Percentiles rank a stretch among this genome's conserved stretches.
Evolutionary conservation across 2,329 filamentous ascomycete genomes (phyloP).

Genomic region (Paraconiothyrium brasiliense): DNA sequence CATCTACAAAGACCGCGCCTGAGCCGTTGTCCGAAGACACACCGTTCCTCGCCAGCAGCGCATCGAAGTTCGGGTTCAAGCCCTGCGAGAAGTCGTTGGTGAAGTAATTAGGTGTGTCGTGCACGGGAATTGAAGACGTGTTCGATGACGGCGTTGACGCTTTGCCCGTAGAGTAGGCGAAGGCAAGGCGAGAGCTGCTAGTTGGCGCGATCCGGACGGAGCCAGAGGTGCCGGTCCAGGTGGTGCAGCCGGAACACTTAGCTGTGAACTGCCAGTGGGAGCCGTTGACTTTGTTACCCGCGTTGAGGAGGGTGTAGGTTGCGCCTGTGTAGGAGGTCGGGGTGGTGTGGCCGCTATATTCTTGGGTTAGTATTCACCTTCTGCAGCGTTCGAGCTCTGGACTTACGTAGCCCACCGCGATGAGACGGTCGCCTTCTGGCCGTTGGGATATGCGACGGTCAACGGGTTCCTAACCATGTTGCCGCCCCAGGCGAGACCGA

Average conservation of each 20-base stretch:
- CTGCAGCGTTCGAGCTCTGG: background rate
- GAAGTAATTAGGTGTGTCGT: constrained; percentile 43
- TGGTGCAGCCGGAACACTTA: constrained; percentile 43
- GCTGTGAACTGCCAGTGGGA: constrained; percentile 46
- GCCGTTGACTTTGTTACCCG: constrained; percentile 40
- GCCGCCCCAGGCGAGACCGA: constrained; percentile 42
- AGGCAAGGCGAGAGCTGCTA: constrained; percentile 32
- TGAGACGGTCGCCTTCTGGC: constrained; percentile 35
- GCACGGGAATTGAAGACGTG: constrained; percentile 33
- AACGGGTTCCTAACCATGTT: constrained; percentile 45
- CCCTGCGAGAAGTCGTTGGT: constrained; percentile 39
- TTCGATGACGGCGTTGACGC: constrained; percentile 33
- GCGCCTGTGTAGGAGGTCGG: constrained; percentile 37
- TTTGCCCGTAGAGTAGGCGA: constrained; percentile 33
- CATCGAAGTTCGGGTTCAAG: constrained; percentile 35
- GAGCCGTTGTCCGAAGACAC: constrained; percentile 12
- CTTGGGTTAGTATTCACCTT: background rate
- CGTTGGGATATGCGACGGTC: constrained; percentile 41
- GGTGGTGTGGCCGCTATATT: constrained; percentile 32
- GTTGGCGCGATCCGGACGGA: constrained; percentile 31
- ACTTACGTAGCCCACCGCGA: constrained; percentile 45
- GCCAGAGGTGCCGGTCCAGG: constrained; percentile 29
- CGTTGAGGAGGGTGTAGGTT: constrained; percentile 32
- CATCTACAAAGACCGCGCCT: constrained; percentile 2
- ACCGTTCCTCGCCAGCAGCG: constrained; percentile 38